phyloP scores from a whole-genome alignment of 2,329 filamentous ascomycete species.

The Fusarium verrucosum region DNA sequence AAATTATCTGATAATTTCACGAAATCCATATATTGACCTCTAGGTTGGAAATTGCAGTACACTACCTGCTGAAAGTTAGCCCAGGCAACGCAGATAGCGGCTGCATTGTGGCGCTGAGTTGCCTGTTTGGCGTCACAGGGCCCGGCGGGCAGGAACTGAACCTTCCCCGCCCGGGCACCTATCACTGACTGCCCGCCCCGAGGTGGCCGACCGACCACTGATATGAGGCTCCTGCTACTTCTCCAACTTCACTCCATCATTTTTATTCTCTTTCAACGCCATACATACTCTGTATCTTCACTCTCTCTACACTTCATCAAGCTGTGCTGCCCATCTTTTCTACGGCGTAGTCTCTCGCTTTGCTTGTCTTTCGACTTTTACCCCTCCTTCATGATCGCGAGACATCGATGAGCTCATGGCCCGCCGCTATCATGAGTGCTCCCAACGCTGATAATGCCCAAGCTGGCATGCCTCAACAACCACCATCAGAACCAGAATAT shows the following conservation, averaged over 20 bases:
- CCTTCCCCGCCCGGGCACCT: no score
- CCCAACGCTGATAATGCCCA: conserved; percentile 12
- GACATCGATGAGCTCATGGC: conserved; percentile 35
- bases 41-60: background rate
- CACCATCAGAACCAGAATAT: background rate
- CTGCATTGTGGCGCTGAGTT: conserved; percentile 11
- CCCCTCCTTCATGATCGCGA: conserved; percentile 32
- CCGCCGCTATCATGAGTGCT: conserved; percentile 34
- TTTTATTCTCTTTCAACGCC: conserved; percentile 22
- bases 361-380: background rate
- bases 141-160: no score
- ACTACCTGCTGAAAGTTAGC: background rate
- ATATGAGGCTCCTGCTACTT: conserved; percentile 15
- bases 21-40: background rate
- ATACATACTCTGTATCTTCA: conserved; percentile 35
- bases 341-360: background rate
- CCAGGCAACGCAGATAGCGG: background rate
- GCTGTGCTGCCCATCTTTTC: background rate
- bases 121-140: conserved; percentile 24
- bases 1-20: background rate
- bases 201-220: no score
- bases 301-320: background rate
- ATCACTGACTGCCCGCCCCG: no score
- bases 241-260: conserved; percentile 21
- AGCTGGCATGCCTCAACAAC: background rate